Percentiles rank a stretch among this genome's conserved stretches.
Conservation (phyloP, 2,329 filamentous ascomycete genomes). For the Blastomyces emzantsi region DNA sequence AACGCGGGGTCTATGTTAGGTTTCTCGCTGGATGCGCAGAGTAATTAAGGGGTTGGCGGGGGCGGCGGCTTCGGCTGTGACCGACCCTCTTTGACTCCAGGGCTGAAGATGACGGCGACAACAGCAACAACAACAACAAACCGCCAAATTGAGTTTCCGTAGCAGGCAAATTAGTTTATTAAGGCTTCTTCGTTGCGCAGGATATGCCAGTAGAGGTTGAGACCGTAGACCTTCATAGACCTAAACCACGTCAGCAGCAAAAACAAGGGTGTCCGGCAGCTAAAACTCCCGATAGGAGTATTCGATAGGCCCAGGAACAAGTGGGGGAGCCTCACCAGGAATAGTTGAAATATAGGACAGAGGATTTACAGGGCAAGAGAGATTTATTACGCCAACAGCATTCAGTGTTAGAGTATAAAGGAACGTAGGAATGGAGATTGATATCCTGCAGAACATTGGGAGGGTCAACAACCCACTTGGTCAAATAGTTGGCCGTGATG, state of each 20-base stretch:
- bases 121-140: neutral
- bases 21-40: neutral
- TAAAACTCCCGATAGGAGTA: neutral
- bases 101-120: neutral
- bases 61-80: neutral
- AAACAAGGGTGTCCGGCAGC: neutral
- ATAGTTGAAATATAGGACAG: neutral
- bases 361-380: neutral
- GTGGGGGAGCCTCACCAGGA: neutral
- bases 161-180: neutral
- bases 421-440: neutral
- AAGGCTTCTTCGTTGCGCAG: neutral
- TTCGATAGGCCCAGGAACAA: neutral
- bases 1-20: slow-evolving; percentile 1
- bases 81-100: neutral
- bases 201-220: neutral
- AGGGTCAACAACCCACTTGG: neutral
- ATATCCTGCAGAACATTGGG: neutral
- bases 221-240: neutral
- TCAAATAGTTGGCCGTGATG: neutral
- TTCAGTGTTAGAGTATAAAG: neutral
- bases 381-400: neutral
- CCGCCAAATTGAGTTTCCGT: neutral
- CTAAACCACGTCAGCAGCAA: slow-evolving; percentile 1
- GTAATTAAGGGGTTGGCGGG: neutral